Conservation (phyloP, 441 rosid genomes). For the Iberis amara region DNA sequence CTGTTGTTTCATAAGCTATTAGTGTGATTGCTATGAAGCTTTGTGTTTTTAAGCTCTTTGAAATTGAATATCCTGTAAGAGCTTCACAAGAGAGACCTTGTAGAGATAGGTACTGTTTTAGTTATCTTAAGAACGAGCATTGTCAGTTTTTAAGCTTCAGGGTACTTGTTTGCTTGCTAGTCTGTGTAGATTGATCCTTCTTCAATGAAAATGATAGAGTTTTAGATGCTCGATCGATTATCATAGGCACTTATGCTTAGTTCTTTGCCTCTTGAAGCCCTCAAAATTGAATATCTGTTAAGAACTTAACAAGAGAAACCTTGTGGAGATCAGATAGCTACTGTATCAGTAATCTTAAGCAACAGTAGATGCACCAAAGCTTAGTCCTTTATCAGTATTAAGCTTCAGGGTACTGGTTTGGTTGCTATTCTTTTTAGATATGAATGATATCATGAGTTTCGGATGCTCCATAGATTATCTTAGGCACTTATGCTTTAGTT, state of each 20-base stretch:
- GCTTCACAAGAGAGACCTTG: not conserved
- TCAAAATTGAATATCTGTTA: no score
- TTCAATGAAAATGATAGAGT: no score
- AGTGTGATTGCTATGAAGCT: not conserved
- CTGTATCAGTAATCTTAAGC: not conserved
- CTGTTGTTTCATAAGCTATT: constrained; percentile 11
- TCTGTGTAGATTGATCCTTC: not conserved
- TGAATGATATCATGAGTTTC: no score
- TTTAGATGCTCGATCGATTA: no score
- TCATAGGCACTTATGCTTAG: not conserved
- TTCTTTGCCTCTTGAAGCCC: not conserved
- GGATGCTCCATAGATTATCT: no score
- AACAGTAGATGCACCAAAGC: not conserved
- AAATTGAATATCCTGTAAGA: not conserved
- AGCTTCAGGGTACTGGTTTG: not conserved
- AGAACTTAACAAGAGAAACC: no score
- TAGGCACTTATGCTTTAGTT: not conserved
- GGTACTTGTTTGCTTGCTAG: constrained; percentile 3
- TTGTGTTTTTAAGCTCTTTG: not conserved
- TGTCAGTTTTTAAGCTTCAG: not conserved
- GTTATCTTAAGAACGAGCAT: not conserved
- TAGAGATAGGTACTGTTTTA: not conserved
- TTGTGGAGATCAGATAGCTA: no score
- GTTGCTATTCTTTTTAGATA: not conserved
- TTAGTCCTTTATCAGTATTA: not conserved